A percentile compares a stretch with the other conserved stretches of the same genome.
Evolutionary conservation across 1,139 yeast species (phyloP).

Genomic region (Pichia sp.): DNA sequence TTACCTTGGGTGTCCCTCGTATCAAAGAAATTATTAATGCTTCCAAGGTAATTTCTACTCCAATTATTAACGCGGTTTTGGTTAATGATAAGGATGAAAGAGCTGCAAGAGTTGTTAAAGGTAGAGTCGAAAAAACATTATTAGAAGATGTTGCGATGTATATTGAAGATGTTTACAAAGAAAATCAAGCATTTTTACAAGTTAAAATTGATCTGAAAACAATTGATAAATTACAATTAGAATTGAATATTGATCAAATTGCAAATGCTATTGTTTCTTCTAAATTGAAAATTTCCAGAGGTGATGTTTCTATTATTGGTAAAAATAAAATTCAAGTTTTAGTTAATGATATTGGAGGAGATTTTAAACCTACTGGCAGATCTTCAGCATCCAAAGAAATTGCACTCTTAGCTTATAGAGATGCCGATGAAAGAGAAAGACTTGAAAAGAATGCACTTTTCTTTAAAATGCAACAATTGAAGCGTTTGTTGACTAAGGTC

Average conservation of each 20-base stretch:
- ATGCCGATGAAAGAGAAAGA: slow-evolving; percentile 32
- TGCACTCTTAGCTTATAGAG: slow-evolving; percentile 29
- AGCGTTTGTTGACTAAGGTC: slow-evolving; percentile 77
- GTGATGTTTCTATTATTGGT: slow-evolving; percentile 67
- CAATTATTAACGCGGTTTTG: slow-evolving; percentile 89
- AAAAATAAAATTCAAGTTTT: slow-evolving; percentile 69
- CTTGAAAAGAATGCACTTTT: slow-evolving; percentile 41
- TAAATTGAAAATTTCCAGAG: slow-evolving; percentile 72
- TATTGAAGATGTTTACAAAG: slow-evolving; percentile 90
- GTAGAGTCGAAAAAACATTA: slow-evolving; percentile 89
- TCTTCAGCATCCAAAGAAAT: slow-evolving; percentile 42
- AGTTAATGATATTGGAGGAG: slow-evolving; percentile 53
- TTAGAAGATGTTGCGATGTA: slow-evolving; percentile 80
- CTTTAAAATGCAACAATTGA: slow-evolving; percentile 83
- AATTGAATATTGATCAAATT: slow-evolving; percentile 77
- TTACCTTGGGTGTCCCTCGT: slow-evolving; percentile 98
- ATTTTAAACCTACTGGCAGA: slow-evolving; percentile 30
- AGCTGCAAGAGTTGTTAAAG: slow-evolving; percentile 97
- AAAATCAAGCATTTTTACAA: slow-evolving; percentile 70
- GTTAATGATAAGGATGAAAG: slow-evolving; percentile 94
- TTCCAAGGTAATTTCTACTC: slow-evolving; percentile 90
- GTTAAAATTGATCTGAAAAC: slow-evolving; percentile 79
- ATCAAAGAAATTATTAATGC: slow-evolving; percentile 96
- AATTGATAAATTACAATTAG: slow-evolving; percentile 85
- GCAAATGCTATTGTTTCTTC: slow-evolving; percentile 78